Base-by-base conservation (phyloP, 495 filamentous ascomycete species). In the Chlorociboria aeruginascens region DNA sequence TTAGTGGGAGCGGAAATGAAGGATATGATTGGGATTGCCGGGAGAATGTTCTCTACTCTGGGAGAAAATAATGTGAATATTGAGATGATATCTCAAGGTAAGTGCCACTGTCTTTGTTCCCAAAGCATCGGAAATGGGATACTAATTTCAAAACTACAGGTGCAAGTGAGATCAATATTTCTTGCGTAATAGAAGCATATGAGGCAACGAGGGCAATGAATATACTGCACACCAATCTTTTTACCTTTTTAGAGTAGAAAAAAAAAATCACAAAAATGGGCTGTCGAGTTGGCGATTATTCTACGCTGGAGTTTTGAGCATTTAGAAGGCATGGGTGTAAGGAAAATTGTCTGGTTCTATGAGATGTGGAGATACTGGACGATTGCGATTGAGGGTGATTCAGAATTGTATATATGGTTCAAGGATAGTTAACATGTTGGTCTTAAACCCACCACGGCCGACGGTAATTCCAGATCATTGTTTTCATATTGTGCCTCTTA, bases 141-240 rank as follows among this genome's bases (percentile, higher is more conserved):
- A 4, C 20, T 25, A 25, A 25, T 34, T 1, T 13, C 37, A 31
- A 11, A 17, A 47, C 39, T 33, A 33, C 66, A 94, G 92, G 90
- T 48, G 88, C 89, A 37, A 95, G 89, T 58, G 92, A 98, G 70
- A 98, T 98, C 67, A 96, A 95, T 63, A 98, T 98, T 45, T 92
- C 86, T 11, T 97, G 92, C 63, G 92, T 98, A 7, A 93, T 98
- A 56, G 86, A 92, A 57, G 86, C 86, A 56, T 73, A 83, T 56
- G 86, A 95, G 51, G 89, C 89, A 34, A 83, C 86, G 46, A 78
- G 90, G 46, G 92, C 92, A 11, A 80, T 97, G 69, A 96, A 90
- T 58, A 83, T 96, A 55, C 76, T 98, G 43, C 92, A 98, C 62
- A 95, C 90, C 13, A 86, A 81, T 66, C 76, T 98, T 43, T 96